Evolutionary conservation across 148 eudicot genomes (phyloP).

Genomic region (Camellia lanceoleosa): DNA sequence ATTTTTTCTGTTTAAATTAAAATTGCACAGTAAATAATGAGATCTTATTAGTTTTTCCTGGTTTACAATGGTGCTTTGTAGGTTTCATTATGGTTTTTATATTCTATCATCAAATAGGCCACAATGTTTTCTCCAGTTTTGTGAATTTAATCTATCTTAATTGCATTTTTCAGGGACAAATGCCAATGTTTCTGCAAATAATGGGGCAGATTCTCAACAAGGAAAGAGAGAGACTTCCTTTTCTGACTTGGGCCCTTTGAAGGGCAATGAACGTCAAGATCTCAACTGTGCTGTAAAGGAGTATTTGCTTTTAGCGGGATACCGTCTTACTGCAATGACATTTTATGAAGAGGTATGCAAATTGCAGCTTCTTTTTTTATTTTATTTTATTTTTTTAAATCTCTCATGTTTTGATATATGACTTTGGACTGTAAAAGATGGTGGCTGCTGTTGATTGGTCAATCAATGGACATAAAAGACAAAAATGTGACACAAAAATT

Average conservation of each 20-base stretch:
- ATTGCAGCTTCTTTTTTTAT: constrained; percentile 5
- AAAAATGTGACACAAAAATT: not conserved
- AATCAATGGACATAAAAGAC: not conserved
- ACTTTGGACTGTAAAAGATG: not conserved
- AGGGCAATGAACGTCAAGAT: constrained; percentile 82
- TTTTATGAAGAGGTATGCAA: constrained; percentile 93
- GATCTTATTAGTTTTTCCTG: not conserved
- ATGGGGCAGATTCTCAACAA: constrained; percentile 45
- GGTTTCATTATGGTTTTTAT: not conserved
- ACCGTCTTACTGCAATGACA: constrained; percentile 98
- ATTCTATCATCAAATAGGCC: not conserved
- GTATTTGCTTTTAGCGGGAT: constrained; percentile 90
- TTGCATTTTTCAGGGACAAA: constrained; percentile 35
- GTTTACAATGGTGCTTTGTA: not conserved
- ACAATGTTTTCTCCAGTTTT: constrained; percentile 2
- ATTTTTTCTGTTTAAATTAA: not conserved
- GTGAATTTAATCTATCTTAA: not conserved
- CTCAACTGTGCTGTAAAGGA: constrained; percentile 94
- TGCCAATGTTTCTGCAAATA: constrained; percentile 35
- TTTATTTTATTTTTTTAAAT: not conserved
- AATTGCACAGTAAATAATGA: not conserved
- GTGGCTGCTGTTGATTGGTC: not conserved
- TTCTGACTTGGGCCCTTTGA: constrained; percentile 79
- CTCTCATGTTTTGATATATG: too few relatives aligned
- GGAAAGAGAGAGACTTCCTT: constrained; percentile 47